A percentile compares a stretch with the other conserved stretches of the same genome.
phyloP scores from a whole-genome alignment of 768 basidiomycete species.

The Pisolithus tinctorius region DNA sequence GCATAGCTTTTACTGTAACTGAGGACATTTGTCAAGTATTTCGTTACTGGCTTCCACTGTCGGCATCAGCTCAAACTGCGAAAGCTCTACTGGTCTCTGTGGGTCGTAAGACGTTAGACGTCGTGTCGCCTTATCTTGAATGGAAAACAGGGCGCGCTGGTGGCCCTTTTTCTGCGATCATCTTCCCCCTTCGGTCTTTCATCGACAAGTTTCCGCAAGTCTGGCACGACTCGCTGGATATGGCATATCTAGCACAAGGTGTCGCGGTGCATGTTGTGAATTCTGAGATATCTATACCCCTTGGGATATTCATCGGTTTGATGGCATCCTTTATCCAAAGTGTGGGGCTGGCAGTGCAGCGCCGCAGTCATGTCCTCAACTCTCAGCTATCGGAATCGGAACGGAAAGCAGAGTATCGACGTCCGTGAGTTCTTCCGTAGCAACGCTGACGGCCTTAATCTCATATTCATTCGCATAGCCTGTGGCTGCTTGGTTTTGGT shows the following conservation, averaged over 20 bases:
- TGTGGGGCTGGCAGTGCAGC: conserved; percentile 85
- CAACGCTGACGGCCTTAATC: not conserved
- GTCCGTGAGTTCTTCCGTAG: conserved; percentile 52
- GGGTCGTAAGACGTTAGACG: too few relatives aligned
- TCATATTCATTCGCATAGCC: conserved; percentile 32
- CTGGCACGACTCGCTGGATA: not conserved
- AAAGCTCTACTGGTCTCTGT: not conserved
- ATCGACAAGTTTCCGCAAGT: not conserved
- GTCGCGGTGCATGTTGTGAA: conserved; percentile 4
- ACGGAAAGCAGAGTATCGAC: conserved; percentile 63
- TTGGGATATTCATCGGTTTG: conserved; percentile 54
- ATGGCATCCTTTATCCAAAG: conserved; percentile 86
- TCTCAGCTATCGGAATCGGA: conserved; percentile 59
- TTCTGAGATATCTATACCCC: conserved; percentile 32
- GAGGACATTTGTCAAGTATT: too few relatives aligned
- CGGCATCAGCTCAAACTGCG: too few relatives aligned
- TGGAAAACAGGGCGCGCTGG: not conserved
- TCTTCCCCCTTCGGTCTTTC: not conserved
- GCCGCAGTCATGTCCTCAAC: conserved; percentile 87
- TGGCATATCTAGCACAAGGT: not conserved
- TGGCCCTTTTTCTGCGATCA: not conserved
- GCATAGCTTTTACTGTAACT: not conserved
- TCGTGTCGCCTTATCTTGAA: not conserved
- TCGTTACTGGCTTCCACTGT: too few relatives aligned
- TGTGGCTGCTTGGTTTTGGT: conserved; percentile 85